Percentiles rank a stretch among this genome's conserved stretches.
These are phyloP conservation scores for Marasmius fiardii DNA, from an alignment of 1,284 basidiomycete species.

Conservation along the genomic window DNA sequence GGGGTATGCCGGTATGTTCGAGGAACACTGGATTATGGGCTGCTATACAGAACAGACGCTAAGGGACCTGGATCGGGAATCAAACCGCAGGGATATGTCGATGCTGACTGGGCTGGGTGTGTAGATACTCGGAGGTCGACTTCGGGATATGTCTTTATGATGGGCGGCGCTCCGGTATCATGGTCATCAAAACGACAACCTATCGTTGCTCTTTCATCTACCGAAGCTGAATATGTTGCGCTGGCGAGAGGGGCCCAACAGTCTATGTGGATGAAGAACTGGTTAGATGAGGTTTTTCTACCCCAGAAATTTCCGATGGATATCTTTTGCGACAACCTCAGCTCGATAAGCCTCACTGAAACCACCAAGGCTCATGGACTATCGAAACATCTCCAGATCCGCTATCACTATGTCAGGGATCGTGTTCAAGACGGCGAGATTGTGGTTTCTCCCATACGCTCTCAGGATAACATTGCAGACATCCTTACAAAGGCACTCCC, in stretches of 20 bases:
- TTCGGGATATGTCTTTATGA: conserved; percentile 11
- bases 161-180: conserved; percentile 11
- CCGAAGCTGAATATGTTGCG: background rate
- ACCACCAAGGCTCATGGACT: conserved; percentile 4
- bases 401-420: background rate
- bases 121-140: conserved; percentile 9
- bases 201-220: background rate
- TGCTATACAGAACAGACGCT: background rate
- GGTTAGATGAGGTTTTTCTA: conserved; percentile 1
- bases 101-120: conserved; percentile 11
- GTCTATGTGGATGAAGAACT: background rate
- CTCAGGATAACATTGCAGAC: background rate
- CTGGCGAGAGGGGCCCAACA: background rate
- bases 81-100: conserved; percentile 7
- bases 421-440: background rate
- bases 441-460: background rate
- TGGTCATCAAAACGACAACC: conserved; percentile 15
- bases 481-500: background rate
- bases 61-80: background rate
- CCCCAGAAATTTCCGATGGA: background rate
- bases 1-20: background rate
- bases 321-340: conserved; percentile 6
- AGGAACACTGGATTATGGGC: background rate
- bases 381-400: conserved; percentile 5
- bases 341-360: conserved; percentile 10